phyloP scores from a whole-genome alignment of 1,284 basidiomycete genomes.

The Porogramme epimiltina region DNA sequence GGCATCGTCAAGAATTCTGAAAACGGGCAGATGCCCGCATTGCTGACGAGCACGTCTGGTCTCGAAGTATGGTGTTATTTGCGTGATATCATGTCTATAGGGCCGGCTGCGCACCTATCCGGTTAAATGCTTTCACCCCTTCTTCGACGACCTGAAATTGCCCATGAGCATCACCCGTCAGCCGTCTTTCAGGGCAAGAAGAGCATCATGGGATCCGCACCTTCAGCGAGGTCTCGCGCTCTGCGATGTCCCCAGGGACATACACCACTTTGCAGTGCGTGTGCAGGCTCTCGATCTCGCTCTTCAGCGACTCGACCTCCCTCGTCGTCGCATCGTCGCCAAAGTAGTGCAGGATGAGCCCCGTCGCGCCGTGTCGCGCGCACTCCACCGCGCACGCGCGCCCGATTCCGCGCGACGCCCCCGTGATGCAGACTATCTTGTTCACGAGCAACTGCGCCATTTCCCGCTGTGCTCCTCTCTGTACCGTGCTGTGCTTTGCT shows the following conservation, averaged over 20 bases:
- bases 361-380: slow-evolving; percentile 67
- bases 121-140: slow-evolving; percentile 59
- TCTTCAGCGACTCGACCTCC: slow-evolving; percentile 49
- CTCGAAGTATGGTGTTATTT: background rate
- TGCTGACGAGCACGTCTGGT: slow-evolving; percentile 60
- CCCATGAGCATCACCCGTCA: background rate
- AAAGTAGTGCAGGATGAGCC: slow-evolving; percentile 70
- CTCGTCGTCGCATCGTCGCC: slow-evolving; percentile 59
- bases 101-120: slow-evolving; percentile 55
- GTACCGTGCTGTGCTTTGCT: too few relatives aligned
- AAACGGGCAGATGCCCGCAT: slow-evolving; percentile 84
- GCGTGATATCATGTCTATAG: too few relatives aligned
- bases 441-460: slow-evolving; percentile 48
- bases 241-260: slow-evolving; percentile 71
- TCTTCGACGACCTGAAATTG: slow-evolving; percentile 55
- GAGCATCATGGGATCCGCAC: slow-evolving; percentile 33
- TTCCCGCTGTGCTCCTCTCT: background rate
- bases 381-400: slow-evolving; percentile 70
- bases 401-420: slow-evolving; percentile 81
- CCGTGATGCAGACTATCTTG: slow-evolving; percentile 76
- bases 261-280: slow-evolving; percentile 37
- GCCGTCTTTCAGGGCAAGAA: background rate
- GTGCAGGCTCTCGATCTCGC: slow-evolving; percentile 43
- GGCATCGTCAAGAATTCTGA: slow-evolving; percentile 80
- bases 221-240: slow-evolving; percentile 59